Conservation (phyloP, 495 filamentous ascomycete species). For the Mytilinidion resinicola region DNA sequence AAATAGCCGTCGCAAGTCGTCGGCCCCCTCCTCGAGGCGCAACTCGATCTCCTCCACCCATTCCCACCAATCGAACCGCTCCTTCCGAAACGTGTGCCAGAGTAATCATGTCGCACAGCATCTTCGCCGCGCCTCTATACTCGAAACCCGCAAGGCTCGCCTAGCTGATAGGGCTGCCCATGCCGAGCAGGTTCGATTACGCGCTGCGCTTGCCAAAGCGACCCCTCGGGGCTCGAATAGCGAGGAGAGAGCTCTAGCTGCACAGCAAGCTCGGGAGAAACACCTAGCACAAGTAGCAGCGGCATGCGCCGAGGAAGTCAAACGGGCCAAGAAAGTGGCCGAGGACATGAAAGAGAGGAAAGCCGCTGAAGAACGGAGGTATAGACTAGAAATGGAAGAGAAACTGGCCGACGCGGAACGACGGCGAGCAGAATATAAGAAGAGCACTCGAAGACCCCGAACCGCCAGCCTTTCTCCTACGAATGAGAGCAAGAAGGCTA, state of each 20-base stretch:
- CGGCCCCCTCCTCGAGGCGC: conserved; percentile 77
- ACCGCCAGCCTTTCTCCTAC: conserved; percentile 56
- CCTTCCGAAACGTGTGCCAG: conserved; percentile 57
- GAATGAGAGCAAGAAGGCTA: conserved; percentile 43
- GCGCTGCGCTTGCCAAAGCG: conserved; percentile 78
- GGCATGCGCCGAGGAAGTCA: conserved; percentile 90
- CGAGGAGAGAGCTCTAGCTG: conserved; percentile 83
- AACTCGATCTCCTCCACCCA: conserved; percentile 85
- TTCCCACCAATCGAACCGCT: conserved; percentile 61
- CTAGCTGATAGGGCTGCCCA: conserved; percentile 90
- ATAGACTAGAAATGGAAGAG: conserved; percentile 68
- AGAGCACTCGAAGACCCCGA: conserved; percentile 52
- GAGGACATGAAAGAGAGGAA: conserved; percentile 88
- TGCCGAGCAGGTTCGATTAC: conserved; percentile 91
- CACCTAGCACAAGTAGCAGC: conserved; percentile 90
- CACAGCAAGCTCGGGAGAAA: conserved; percentile 82
- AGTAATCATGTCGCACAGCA: conserved; percentile 84
- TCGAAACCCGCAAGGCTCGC: conserved; percentile 87
- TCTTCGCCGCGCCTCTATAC: conserved; percentile 80
- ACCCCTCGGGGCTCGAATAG: conserved; percentile 55
- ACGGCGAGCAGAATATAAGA: conserved; percentile 47
- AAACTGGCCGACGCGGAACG: conserved; percentile 82
- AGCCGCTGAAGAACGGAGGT: conserved; percentile 69
- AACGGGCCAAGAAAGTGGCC: conserved; percentile 84
- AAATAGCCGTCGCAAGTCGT: conserved; percentile 68